phyloP scores from a whole-genome alignment of 257 asterid genomes.

The Salvia hispanica region DNA sequence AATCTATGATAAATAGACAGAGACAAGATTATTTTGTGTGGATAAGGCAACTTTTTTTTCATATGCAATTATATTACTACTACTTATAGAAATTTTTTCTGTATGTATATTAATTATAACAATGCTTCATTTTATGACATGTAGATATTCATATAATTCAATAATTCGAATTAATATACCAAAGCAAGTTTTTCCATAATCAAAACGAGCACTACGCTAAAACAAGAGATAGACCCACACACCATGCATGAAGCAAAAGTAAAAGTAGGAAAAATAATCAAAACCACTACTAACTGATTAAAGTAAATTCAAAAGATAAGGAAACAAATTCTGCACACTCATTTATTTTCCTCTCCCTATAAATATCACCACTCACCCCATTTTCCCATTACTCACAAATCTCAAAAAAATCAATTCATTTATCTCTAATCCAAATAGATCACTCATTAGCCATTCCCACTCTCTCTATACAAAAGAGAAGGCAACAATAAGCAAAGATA shows the following conservation, averaged over 20 bases:
- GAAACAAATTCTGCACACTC: conserved; percentile 7
- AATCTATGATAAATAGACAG: too few species aligned
- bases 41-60: too few species aligned
- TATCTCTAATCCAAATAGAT: conserved; percentile 3
- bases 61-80: too few species aligned
- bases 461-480: not conserved
- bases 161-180: too few species aligned
- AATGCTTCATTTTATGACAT: too few species aligned
- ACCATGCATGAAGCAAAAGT: conserved; percentile 22
- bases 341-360: conserved; percentile 23
- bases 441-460: not conserved
- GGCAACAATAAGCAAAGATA: not conserved
- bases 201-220: not conserved
- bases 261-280: conserved; percentile 21
- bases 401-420: too few species aligned
- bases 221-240: conserved; percentile 27
- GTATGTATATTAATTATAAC: too few species aligned
- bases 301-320: conserved; percentile 14
- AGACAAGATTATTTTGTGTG: too few species aligned
- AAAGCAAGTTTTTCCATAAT: too few species aligned
- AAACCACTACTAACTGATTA: conserved; percentile 30
- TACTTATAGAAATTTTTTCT: too few species aligned
- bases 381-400: conserved; percentile 21
- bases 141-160: too few species aligned
- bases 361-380: conserved; percentile 25